Evolutionary conservation across 345 rosid genomes (phyloP).

Genomic region (Lepidium africanum): DNA sequence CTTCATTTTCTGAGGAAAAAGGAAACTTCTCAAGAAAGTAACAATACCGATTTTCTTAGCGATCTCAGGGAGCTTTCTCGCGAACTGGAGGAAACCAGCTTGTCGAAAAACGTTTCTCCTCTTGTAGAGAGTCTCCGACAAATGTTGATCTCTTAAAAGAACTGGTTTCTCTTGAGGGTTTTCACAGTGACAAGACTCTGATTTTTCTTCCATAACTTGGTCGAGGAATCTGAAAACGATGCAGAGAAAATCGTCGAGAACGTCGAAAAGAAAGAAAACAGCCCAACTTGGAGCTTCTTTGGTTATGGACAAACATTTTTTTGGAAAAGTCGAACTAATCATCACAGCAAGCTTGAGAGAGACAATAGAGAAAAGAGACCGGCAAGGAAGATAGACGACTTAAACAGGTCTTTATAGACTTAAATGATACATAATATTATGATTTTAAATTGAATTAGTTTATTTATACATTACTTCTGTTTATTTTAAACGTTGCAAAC

Average conservation of each 20-base stretch:
- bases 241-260: constrained; percentile 48
- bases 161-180: not conserved
- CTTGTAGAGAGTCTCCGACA: constrained; percentile 46
- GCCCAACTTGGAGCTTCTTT: constrained; percentile 21
- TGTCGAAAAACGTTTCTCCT: constrained; percentile 49
- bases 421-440: not conserved
- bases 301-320: constrained; percentile 30
- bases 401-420: constrained; percentile 1
- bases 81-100: constrained; percentile 32
- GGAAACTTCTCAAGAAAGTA: constrained; percentile 9
- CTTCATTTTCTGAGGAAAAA: not conserved
- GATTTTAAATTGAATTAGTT: not conserved
- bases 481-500: too few species aligned
- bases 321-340: constrained; percentile 11
- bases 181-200: constrained; percentile 39
- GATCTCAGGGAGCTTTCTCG: constrained; percentile 25
- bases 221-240: constrained; percentile 42
- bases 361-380: not conserved
- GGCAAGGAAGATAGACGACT: not conserved
- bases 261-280: constrained; percentile 50
- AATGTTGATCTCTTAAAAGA: constrained; percentile 26
- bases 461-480: too few species aligned
- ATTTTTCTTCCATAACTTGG: constrained; percentile 40
- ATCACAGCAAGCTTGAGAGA: constrained; percentile 9
- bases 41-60: constrained; percentile 15